phyloP scores from a whole-genome alignment of 768 basidiomycete species.

The Boletus subparvulus region DNA sequence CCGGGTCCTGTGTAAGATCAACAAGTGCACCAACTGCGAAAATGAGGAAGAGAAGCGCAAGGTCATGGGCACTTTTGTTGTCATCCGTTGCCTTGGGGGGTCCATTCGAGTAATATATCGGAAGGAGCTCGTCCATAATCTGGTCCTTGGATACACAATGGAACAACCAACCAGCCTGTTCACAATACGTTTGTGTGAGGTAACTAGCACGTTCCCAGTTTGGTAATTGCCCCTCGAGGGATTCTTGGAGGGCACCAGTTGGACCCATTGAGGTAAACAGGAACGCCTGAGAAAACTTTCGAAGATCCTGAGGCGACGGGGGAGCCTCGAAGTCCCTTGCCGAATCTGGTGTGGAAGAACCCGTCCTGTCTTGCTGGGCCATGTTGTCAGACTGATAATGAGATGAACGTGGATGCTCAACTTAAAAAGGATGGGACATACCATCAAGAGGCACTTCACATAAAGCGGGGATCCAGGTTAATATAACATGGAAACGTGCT shows the following conservation, averaged over 20 bases:
- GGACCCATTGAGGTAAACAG: conserved; percentile 63
- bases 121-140: conserved; percentile 42
- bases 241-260: conserved; percentile 43
- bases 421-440: conserved; percentile 12
- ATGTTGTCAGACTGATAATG: conserved; percentile 27
- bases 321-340: conserved; percentile 29
- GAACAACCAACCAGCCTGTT: conserved; percentile 54
- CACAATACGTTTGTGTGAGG: conserved; percentile 46
- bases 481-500: conserved; percentile 8
- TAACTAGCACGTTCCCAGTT: conserved; percentile 46
- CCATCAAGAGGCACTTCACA: conserved; percentile 37
- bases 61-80: conserved; percentile 46
- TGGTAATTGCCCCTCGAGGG: conserved; percentile 57
- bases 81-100: conserved; percentile 32
- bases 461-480: conserved; percentile 9
- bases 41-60: conserved; percentile 47
- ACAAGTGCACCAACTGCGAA: conserved; percentile 57
- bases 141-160: conserved; percentile 47
- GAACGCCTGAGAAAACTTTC: conserved; percentile 59
- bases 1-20: conserved; percentile 32
- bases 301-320: conserved; percentile 30
- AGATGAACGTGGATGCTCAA: conserved; percentile 6
- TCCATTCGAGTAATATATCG: conserved; percentile 38
- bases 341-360: conserved; percentile 28
- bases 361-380: conserved; percentile 9